These are phyloP conservation scores for Gracilaria vermiculophylla DNA, from an alignment of 23 red algal genomes.

Conservation along the genomic window DNA sequence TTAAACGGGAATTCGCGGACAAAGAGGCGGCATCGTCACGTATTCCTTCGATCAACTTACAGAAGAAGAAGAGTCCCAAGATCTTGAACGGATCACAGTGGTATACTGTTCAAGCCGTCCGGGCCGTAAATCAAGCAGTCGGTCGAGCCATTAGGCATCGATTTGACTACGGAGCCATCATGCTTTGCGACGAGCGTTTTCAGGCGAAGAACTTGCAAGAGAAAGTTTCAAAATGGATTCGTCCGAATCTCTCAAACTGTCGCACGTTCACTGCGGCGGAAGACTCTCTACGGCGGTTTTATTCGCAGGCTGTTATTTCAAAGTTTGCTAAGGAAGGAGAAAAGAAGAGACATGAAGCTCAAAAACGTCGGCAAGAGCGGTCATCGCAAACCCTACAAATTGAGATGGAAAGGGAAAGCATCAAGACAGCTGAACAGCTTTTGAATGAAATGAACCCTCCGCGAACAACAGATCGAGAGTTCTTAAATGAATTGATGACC, in stretches of 20 bases:
- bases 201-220: conserved; percentile 17
- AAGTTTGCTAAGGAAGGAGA: conserved; percentile 66
- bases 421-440: conserved; percentile 20
- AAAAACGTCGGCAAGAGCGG: conserved; percentile 12
- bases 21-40: conserved; percentile 16
- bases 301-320: conserved; percentile 18
- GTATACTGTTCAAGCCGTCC: conserved; percentile 82
- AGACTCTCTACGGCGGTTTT: conserved; percentile 35
- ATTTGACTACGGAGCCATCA: conserved; percentile 89
- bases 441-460: conserved; percentile 38
- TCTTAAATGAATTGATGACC: conserved; percentile 16
- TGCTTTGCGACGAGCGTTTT: conserved; percentile 95
- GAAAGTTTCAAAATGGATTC: conserved; percentile 78
- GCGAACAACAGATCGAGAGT: conserved; percentile 34
- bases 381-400: neutral
- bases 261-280: conserved; percentile 30
- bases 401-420: conserved; percentile 12
- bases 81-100: conserved; percentile 61
- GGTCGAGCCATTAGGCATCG: conserved; percentile 90
- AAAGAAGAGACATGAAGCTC: conserved; percentile 27
- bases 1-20: conserved; percentile 75
- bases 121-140: conserved; percentile 93
- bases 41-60: neutral
- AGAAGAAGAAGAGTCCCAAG: neutral
- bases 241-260: conserved; percentile 39